Conservation (phyloP, 176 grass and related monocot species). For the maize (Zea mays) region Zm-B73-REFERENCE-NAM-5.0 NC_050096.1:286647001-286647500, state of each 20-base stretch:
- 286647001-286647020: not conserved
- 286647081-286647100: conserved; percentile 26
- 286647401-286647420: conserved; percentile 38
- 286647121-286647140: conserved; percentile 2
- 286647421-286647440: not conserved
- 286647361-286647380: not conserved
- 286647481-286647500: not conserved
- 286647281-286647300: not conserved
- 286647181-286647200: not conserved
- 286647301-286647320: not conserved
- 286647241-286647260: not conserved
- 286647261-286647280: not conserved
- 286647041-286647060: not conserved
- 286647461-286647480: not conserved
- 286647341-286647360: no score
- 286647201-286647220: no score
- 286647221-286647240: conserved; percentile 17
- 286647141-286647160: conserved; percentile 32
- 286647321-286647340: not conserved
- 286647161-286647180: conserved; percentile 36
- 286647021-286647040: not conserved
- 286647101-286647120: not conserved
- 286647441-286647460: not conserved
- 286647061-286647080: conserved; percentile 11
- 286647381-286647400: not conserved